phyloP scores from a whole-genome alignment of 768 basidiomycete genomes.

The Mycena capillaripes region DNA sequence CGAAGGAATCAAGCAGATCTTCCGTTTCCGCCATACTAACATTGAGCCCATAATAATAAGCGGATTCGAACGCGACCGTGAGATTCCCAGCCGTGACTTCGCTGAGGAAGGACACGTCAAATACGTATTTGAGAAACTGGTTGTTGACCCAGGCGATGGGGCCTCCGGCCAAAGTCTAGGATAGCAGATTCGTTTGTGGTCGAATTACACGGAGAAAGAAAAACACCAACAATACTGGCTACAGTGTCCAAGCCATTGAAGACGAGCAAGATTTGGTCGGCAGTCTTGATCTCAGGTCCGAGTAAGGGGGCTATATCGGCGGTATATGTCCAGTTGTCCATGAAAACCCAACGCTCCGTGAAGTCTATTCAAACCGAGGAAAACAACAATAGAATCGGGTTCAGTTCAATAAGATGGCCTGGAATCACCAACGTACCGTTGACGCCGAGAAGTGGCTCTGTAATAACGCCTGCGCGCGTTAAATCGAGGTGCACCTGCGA shows the following conservation, averaged over 20 bases:
- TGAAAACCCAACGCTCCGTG: constrained; percentile 67
- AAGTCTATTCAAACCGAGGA: constrained; percentile 57
- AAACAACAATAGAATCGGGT: neutral
- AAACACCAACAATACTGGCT: constrained; percentile 62
- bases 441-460: constrained; percentile 65
- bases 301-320: constrained; percentile 64
- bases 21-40: constrained; percentile 68
- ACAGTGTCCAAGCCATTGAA: constrained; percentile 72
- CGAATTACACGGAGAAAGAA: neutral
- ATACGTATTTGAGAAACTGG: constrained; percentile 68
- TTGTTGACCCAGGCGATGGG: constrained; percentile 72
- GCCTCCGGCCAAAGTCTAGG: constrained; percentile 62
- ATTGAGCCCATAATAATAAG: constrained; percentile 66
- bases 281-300: constrained; percentile 36
- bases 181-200: neutral
- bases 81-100: constrained; percentile 51
- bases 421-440: constrained; percentile 54
- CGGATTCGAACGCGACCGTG: constrained; percentile 67
- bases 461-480: constrained; percentile 64
- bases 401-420: constrained; percentile 4
- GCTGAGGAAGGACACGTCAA: constrained; percentile 61
- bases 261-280: constrained; percentile 56
- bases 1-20: constrained; percentile 50
- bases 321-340: constrained; percentile 73
- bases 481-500: constrained; percentile 71